phyloP scores from a whole-genome alignment of 1,284 basidiomycete species.

The Ganoderma lucidum region DNA sequence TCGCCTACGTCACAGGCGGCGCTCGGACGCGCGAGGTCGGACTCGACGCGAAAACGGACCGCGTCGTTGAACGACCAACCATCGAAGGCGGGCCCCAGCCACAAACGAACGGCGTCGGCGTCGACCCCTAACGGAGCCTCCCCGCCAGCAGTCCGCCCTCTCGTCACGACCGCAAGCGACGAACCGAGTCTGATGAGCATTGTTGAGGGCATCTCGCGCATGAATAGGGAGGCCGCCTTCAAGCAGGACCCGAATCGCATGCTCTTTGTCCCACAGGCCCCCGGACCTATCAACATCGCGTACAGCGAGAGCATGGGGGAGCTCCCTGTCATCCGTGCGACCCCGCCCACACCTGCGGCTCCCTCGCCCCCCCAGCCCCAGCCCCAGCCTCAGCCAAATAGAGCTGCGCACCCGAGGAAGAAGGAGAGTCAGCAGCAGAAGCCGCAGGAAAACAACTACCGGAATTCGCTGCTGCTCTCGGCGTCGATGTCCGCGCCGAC shows the following conservation, averaged over 20 bases:
- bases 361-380: background rate
- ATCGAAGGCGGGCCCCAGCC: slow-evolving; percentile 13
- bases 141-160: background rate
- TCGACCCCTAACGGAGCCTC: slow-evolving; percentile 19
- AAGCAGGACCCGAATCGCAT: slow-evolving; percentile 41
- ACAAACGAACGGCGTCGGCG: slow-evolving; percentile 31
- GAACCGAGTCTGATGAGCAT: slow-evolving; percentile 69
- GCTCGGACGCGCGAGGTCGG: slow-evolving; percentile 7
- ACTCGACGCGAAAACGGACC: slow-evolving; percentile 28
- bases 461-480: slow-evolving; percentile 29
- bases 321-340: slow-evolving; percentile 11
- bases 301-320: slow-evolving; percentile 25
- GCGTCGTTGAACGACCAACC: slow-evolving; percentile 29
- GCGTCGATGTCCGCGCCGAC: slow-evolving; percentile 35
- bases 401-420: background rate
- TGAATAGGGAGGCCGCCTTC: slow-evolving; percentile 42
- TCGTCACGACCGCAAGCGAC: slow-evolving; percentile 26
- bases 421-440: slow-evolving; percentile 7
- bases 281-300: slow-evolving; percentile 39
- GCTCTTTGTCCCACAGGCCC: slow-evolving; percentile 48
- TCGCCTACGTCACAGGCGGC: background rate
- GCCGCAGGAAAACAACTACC: slow-evolving; percentile 26
- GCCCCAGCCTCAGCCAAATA: slow-evolving; percentile 8
- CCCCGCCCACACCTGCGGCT: background rate
- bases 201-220: slow-evolving; percentile 64